Conservation (phyloP, 2,329 filamentous ascomycete species). For the Plenodomus tracheiphilus region DNA sequence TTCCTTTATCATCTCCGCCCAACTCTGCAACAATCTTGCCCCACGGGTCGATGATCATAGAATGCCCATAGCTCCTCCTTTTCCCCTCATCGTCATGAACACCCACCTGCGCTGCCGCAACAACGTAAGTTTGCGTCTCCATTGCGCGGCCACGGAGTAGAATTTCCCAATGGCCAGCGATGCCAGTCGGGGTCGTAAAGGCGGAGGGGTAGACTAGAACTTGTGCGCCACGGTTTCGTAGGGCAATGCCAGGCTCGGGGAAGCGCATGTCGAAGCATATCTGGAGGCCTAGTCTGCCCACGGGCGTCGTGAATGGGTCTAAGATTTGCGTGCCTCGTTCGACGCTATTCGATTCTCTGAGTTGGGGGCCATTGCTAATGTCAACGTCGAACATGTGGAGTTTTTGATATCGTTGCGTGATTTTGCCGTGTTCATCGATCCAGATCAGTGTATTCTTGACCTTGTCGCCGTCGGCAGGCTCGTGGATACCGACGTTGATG, state of each 20-base stretch:
- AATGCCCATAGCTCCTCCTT: slow-evolving; percentile 81
- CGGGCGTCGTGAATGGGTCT: slow-evolving; percentile 69
- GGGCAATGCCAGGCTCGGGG: slow-evolving; percentile 70
- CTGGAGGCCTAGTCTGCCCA: slow-evolving; percentile 76
- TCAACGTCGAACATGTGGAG: slow-evolving; percentile 84
- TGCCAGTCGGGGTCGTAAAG: slow-evolving; percentile 84
- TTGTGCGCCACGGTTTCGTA: slow-evolving; percentile 70
- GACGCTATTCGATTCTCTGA: slow-evolving; percentile 69
- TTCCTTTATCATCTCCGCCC: slow-evolving; percentile 55
- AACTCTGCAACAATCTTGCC: slow-evolving; percentile 71
- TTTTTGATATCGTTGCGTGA: slow-evolving; percentile 77
- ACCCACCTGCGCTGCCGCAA: slow-evolving; percentile 81
- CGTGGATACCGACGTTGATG: slow-evolving; percentile 85
- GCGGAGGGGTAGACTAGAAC: slow-evolving; percentile 86
- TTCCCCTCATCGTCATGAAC: slow-evolving; percentile 67
- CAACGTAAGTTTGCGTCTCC: slow-evolving; percentile 83
- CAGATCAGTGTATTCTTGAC: slow-evolving; percentile 69
- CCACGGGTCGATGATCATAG: slow-evolving; percentile 86
- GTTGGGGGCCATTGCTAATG: slow-evolving; percentile 58
- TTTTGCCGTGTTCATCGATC: slow-evolving; percentile 64
- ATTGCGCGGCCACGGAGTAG: slow-evolving; percentile 80
- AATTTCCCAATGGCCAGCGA: slow-evolving; percentile 77
- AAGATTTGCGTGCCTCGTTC: slow-evolving; percentile 60
- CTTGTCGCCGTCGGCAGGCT: slow-evolving; percentile 49
- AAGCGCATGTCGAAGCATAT: slow-evolving; percentile 94